These are phyloP conservation scores for Heritiera fomes DNA, from an alignment of 345 rosid genomes.

Conservation along the genomic window DNA sequence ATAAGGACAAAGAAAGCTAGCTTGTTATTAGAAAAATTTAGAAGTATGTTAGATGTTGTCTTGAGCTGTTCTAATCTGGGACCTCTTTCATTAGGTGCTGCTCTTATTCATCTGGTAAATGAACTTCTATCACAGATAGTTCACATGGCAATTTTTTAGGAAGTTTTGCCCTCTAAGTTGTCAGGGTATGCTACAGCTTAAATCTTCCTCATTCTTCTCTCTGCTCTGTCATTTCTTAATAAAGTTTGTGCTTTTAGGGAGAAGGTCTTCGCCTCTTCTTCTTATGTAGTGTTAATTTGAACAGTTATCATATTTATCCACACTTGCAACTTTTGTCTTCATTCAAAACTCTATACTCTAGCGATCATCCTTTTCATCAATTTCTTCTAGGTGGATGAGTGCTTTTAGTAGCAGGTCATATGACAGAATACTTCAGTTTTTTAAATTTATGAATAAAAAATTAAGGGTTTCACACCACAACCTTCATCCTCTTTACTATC, in stretches of 20 bases:
- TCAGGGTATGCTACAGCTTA: not conserved
- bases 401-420: not conserved
- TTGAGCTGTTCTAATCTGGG: not conserved
- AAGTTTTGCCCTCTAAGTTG: not conserved
- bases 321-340: not conserved
- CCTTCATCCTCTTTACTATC: not conserved
- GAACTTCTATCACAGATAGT: not conserved
- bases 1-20: not conserved
- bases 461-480: not conserved
- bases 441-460: not conserved
- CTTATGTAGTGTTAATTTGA: not conserved
- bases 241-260: not conserved
- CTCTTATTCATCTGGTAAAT: too few species aligned
- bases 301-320: not conserved
- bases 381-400: conserved; percentile 2
- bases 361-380: too few species aligned
- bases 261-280: not conserved
- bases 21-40: not conserved
- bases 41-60: not conserved
- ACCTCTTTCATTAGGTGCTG: not conserved
- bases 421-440: not conserved
- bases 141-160: not conserved
- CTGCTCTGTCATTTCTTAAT: not conserved
- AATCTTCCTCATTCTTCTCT: not conserved
- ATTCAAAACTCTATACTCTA: not conserved